Conservation (phyloP, 2,329 filamentous ascomycete genomes). For the Chaetomium sp. region DNA sequence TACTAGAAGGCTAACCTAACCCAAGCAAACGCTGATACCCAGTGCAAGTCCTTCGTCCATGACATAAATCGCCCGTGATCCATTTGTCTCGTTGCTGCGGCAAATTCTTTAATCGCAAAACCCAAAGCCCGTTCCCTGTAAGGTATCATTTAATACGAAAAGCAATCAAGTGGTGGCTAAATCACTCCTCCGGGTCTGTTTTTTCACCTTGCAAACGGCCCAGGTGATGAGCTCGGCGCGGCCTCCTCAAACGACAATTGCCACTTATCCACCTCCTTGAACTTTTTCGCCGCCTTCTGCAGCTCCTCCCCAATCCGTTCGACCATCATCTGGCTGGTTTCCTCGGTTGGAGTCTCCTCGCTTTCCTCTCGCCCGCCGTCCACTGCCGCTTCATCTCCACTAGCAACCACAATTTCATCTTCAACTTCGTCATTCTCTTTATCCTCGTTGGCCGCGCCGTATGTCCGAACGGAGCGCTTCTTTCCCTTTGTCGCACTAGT, state of each 20-base stretch:
- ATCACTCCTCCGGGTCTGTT: not conserved
- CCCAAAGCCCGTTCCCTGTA: too few species aligned
- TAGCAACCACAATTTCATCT: slow-evolving; percentile 23
- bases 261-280: slow-evolving; percentile 64
- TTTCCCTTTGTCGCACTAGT: slow-evolving; percentile 15
- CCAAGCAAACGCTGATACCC: slow-evolving; percentile 12
- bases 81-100: too few species aligned
- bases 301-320: slow-evolving; percentile 43
- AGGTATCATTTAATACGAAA: too few species aligned
- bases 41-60: slow-evolving; percentile 6
- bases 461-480: slow-evolving; percentile 34
- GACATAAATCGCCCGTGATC: too few species aligned
- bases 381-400: slow-evolving; percentile 6
- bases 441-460: slow-evolving; percentile 46
- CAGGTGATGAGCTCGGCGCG: slow-evolving; percentile 48
- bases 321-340: slow-evolving; percentile 20
- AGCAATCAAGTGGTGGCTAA: too few species aligned
- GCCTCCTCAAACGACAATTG: slow-evolving; percentile 61
- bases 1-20: not conserved
- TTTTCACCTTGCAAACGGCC: slow-evolving; percentile 40
- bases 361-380: slow-evolving; percentile 31
- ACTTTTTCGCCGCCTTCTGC: slow-evolving; percentile 54
- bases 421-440: slow-evolving; percentile 49
- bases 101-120: too few species aligned
- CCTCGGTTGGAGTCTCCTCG: slow-evolving; percentile 27